Evolutionary conservation across 805 yeast genomes (phyloP), one percentile per base, ranked within the genome.

Genomic region (Suhomyces vadensis): DNA sequence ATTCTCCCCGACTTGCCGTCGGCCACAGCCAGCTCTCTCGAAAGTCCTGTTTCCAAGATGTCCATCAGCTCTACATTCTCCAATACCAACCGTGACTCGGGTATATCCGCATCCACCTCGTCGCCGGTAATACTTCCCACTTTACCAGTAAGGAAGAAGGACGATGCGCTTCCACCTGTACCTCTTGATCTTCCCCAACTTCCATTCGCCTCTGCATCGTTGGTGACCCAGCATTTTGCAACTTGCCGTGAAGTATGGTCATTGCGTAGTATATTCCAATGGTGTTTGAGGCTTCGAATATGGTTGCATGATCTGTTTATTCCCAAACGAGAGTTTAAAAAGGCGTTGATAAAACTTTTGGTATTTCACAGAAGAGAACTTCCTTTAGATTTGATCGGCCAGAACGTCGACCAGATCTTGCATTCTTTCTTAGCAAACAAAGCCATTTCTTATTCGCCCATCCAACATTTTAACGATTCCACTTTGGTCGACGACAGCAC

Each of bases 291-390:
- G 23, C 65, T 79, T 40, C 63, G 64, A 23, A 67, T 64, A 19
- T 82, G 87, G 86, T 69, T 77, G 14, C 78, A 75, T 37, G 80
- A 74, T 41, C 71, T 63, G 55, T 55, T 64, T 6, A 73, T 83
- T n/a, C 67, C 81, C 1, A 68, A 67, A 27, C 58, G 68, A 10
- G 85, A 79, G 53, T 76, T 81, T 48, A 73, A 74, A 44, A 79
- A 75, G 51, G 72, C 82, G 13, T 71, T 82, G 20, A 75, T 75
- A 43, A 57, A 72, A 35, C 59, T 82, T 25, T 57, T 81, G 40
- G 79, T 74, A n/a, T 77, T 68, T 43, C 77, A 78, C 46, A 64
- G 71, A 49, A 70, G 80, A 7, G 74, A 71, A 42, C 64, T 75
- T 35, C 78, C 81, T 19, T 65, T 74, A 31, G 81, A 77, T 43